phyloP scores from a whole-genome alignment of 805 yeast species.

The Diddensiella santjacobensis region DNA sequence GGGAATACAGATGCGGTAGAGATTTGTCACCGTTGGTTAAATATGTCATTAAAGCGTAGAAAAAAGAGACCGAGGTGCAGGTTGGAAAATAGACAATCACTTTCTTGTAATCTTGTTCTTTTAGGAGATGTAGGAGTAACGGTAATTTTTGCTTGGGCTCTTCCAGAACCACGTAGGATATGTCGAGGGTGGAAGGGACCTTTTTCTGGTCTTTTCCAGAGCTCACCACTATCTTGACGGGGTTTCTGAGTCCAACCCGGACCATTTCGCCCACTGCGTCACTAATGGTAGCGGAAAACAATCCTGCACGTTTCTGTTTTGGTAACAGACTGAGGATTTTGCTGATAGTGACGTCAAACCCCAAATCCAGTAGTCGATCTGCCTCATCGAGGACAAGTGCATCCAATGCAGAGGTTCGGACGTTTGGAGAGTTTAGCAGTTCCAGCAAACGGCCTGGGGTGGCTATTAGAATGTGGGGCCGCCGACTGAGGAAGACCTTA shows the following conservation, averaged over 20 bases:
- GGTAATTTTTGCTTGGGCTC: slow-evolving; percentile 58
- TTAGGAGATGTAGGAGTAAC: slow-evolving; percentile 49
- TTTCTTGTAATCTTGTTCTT: slow-evolving; percentile 59
- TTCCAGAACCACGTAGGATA: slow-evolving; percentile 56
- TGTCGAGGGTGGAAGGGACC: slow-evolving; percentile 60
- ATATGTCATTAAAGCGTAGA: slow-evolving; percentile 52
- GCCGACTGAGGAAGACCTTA: slow-evolving; percentile 46
- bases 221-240: slow-evolving; percentile 79
- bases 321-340: slow-evolving; percentile 69
- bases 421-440: slow-evolving; percentile 53
- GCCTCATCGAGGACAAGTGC: slow-evolving; percentile 88
- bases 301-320: slow-evolving; percentile 87
- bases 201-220: slow-evolving; percentile 32
- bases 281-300: slow-evolving; percentile 89
- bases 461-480: slow-evolving; percentile 77
- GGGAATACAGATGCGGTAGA: slow-evolving; percentile 53
- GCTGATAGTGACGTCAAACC: slow-evolving; percentile 66
- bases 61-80: slow-evolving; percentile 76
- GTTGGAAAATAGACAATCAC: slow-evolving; percentile 92
- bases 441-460: slow-evolving; percentile 91
- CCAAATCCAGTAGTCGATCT: slow-evolving; percentile 75
- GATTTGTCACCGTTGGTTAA: slow-evolving; percentile 32
- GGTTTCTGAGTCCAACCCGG: slow-evolving; percentile 88
- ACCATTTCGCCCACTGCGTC: slow-evolving; percentile 77
- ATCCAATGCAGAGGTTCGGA: slow-evolving; percentile 63